A percentile compares a stretch with the other conserved stretches of the same genome.
Conservation (phyloP, 2,329 filamentous ascomycete species). For the Aspergillus candidus region DNA sequence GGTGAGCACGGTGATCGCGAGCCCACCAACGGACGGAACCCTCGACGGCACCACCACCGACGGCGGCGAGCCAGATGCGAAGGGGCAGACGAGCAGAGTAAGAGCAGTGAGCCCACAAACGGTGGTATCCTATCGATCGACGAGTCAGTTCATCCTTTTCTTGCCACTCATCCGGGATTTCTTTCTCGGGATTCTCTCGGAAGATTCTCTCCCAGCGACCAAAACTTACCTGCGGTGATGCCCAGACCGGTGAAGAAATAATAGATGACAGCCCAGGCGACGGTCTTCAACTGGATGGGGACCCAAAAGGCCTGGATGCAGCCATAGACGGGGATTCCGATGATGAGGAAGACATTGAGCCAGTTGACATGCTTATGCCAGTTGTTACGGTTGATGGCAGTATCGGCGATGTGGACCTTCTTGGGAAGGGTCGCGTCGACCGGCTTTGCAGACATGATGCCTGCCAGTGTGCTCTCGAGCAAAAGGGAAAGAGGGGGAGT, state of each 20-base stretch:
- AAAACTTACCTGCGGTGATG: constrained; percentile 63
- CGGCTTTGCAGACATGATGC: constrained; percentile 33
- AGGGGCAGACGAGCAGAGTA: constrained; percentile 73
- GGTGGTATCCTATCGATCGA: constrained; percentile 57
- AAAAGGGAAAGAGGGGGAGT: too few species aligned
- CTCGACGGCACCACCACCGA: constrained; percentile 76
- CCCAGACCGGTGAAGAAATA: constrained; percentile 80
- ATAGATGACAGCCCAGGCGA: constrained; percentile 66
- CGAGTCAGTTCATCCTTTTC: background rate
- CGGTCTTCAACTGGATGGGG: constrained; percentile 65
- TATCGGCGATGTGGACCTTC: constrained; percentile 82
- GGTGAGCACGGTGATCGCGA: constrained; percentile 77
- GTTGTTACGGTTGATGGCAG: constrained; percentile 71
- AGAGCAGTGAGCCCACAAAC: constrained; percentile 79
- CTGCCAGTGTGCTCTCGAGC: background rate
- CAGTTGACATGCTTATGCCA: constrained; percentile 93
- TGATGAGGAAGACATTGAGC: constrained; percentile 78
- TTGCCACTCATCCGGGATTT: too few species aligned
- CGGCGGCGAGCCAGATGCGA: constrained; percentile 73
- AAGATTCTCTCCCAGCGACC: too few species aligned
- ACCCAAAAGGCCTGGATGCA: constrained; percentile 72
- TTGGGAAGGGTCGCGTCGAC: constrained; percentile 40
- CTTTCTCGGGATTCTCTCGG: too few species aligned
- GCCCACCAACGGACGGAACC: constrained; percentile 88
- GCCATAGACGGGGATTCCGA: constrained; percentile 69